Base-by-base conservation (phyloP, 306 rosid species). In the Begonia masoniana region DNA sequence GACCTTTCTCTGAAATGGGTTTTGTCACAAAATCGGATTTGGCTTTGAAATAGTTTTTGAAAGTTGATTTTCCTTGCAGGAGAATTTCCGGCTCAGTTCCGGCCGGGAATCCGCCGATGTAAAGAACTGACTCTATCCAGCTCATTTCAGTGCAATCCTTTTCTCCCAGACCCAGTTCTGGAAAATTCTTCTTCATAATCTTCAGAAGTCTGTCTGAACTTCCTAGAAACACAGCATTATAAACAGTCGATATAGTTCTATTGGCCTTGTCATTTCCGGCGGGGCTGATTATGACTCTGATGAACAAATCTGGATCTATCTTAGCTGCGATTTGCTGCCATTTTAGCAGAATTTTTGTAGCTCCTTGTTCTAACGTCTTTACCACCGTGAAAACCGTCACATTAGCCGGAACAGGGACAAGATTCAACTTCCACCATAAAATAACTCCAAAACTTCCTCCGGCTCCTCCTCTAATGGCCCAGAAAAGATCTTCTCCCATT, bases 401-500 rank as follows among this genome's bases (percentile, higher is more conserved):
- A 0, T 65, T 74, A 61, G 48, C 24, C 2, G 95, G 97, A 23
- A 89, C 94, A 9, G 81, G 77, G 23, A 82, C 95, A 0, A 89
- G 78, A 31, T 74, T 89, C 17, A 89, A 73, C 71, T 85, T 82
- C 97, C 95, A 89, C 89, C 85, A 74, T 2, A 89, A 83, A 41
- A 89, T 68, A 41, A 89, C 21, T 8, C 97, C 94, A 54, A 85
- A 85, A 61, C 97, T 89, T 52, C 64, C 94, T 35, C 95, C 95
- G 36, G 87, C 97, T 3, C 89, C 89, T n/a, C 97, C 97, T 74
- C 89, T 64, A 26, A 89, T 82, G 0, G 89, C 97, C 94, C 94
- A 89, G 65, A 89, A 89, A 3, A 82, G 24, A 15, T 85, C 95
- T 42, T 89, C 94, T 47, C 97, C 95, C 97, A 89, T 85, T 51